These are phyloP conservation scores for Pseudocercospora vitis DNA, from an alignment of 2,329 filamentous ascomycete species.

Conservation along the genomic window DNA sequence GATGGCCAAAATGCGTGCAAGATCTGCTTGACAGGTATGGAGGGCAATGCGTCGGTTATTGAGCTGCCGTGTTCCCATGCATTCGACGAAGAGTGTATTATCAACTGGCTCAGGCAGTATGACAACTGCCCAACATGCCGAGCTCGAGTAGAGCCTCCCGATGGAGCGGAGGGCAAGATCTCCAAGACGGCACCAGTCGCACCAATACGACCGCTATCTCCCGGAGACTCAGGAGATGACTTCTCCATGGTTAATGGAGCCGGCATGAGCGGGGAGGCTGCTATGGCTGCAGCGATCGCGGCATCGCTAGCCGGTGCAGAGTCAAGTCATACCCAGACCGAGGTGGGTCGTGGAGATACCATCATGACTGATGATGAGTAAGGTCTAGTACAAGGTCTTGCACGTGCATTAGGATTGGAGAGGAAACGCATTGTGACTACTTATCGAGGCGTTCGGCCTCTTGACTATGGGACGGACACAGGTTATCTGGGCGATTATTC, in stretches of 20 bases:
- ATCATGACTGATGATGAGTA: constrained; percentile 21
- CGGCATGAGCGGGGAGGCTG: constrained; percentile 6
- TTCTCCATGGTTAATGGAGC: constrained; percentile 4
- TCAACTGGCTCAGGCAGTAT: constrained; percentile 26
- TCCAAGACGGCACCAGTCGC: neutral
- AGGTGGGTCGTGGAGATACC: constrained; percentile 6
- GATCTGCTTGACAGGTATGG: constrained; percentile 17
- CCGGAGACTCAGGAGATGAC: constrained; percentile 4
- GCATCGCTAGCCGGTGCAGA: constrained; percentile 1
- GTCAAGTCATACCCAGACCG: neutral
- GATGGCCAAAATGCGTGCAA: constrained; percentile 18
- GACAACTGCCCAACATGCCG: constrained; percentile 31
- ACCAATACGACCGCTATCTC: neutral
- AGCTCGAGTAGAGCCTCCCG: neutral
- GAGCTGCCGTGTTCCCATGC: constrained; percentile 29
- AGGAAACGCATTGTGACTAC: neutral
- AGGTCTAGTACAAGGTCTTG: neutral
- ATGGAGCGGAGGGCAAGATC: neutral
- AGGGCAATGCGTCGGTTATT: constrained; percentile 20
- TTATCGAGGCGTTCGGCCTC: constrained; percentile 1
- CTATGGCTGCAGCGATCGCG: constrained; percentile 6
- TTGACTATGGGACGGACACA: neutral
- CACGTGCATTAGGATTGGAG: neutral
- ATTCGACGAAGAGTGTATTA: constrained; percentile 26
- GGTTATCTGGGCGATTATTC: neutral